Evolutionary conservation across 2,329 filamentous ascomycete species (phyloP).

Genomic region (Blastomyces emzantsi): DNA sequence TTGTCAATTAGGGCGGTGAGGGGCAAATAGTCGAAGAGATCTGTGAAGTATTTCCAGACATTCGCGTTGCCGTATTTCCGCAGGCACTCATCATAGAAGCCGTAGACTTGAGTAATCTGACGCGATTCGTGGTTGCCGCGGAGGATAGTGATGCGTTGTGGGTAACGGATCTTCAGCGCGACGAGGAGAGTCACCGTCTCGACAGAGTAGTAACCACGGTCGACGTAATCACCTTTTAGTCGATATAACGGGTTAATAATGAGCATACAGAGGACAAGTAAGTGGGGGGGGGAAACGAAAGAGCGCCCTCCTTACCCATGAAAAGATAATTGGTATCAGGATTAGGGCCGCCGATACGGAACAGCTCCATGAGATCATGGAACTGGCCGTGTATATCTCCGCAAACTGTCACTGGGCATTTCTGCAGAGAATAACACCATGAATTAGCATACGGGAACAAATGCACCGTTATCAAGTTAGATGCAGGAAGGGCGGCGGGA

Average conservation of each 20-base stretch:
- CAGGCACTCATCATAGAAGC: conserved; percentile 98
- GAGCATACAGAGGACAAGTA: conserved; percentile 12
- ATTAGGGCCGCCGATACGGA: conserved; percentile 96
- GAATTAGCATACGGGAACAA: conserved; percentile 7
- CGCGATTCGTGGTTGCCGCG: conserved; percentile 98
- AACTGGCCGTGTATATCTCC: conserved; percentile 99
- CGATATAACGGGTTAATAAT: conserved; percentile 18
- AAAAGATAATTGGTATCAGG: conserved; percentile 99
- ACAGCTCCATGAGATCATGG: conserved; percentile 98
- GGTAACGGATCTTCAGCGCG: conserved; percentile 95
- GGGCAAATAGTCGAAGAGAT: conserved; percentile 97
- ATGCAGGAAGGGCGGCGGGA: conserved; percentile 16
- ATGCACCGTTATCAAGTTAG: not conserved
- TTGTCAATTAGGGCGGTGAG: conserved; percentile 97
- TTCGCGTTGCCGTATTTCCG: conserved; percentile 99
- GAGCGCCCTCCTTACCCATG: conserved; percentile 62
- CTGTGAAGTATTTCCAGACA: conserved; percentile 98
- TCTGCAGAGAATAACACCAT: conserved; percentile 44
- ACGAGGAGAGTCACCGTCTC: conserved; percentile 96
- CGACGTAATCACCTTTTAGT: conserved; percentile 80
- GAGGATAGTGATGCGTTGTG: conserved; percentile 94
- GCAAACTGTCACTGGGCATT: conserved; percentile 98
- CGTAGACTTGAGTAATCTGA: conserved; percentile 98
- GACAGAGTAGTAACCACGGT: conserved; percentile 97
- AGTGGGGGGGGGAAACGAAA: not conserved